Conservation (phyloP, 2,329 filamentous ascomycete genomes). For the Diplodia mutila region DNA sequence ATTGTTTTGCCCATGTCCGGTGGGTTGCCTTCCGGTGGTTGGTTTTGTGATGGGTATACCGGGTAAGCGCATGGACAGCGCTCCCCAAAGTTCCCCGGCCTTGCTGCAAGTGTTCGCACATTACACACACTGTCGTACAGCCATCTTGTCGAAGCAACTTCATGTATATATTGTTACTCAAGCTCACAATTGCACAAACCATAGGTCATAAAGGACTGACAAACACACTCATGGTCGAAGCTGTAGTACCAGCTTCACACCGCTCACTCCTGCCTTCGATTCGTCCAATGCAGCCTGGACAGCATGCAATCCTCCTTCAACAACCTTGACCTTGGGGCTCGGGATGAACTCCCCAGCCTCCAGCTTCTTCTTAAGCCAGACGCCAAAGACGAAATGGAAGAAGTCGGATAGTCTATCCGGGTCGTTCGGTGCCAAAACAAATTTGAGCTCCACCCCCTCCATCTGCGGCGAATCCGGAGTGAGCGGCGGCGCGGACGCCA, state of each 20-base stretch:
- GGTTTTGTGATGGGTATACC: not conserved
- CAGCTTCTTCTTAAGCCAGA: constrained; percentile 32
- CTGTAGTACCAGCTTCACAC: constrained; percentile 38
- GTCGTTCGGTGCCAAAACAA: constrained; percentile 28
- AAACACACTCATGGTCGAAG: constrained; percentile 17
- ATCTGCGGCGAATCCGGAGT: constrained; percentile 21
- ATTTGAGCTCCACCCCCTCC: constrained; percentile 30
- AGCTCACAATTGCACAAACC: not conserved
- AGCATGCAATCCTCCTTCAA: constrained; percentile 30
- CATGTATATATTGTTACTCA: not conserved
- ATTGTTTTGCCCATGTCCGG: constrained; percentile 32
- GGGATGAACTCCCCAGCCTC: constrained; percentile 31
- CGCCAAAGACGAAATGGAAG: constrained; percentile 29
- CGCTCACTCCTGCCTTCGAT: constrained; percentile 32
- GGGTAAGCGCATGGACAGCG: not conserved
- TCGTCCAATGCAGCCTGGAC: constrained; percentile 31
- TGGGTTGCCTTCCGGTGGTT: not conserved
- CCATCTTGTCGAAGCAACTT: not conserved
- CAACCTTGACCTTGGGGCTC: constrained; percentile 31
- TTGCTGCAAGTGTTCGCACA: not conserved
- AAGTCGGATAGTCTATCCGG: constrained; percentile 26
- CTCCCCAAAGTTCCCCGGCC: not conserved
- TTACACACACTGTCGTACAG: not conserved
- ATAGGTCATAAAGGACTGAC: not conserved
- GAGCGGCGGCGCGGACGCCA: constrained; percentile 29